Evolutionary conservation across 768 basidiomycete genomes (phyloP).

Genomic region (Mycena amicta): DNA sequence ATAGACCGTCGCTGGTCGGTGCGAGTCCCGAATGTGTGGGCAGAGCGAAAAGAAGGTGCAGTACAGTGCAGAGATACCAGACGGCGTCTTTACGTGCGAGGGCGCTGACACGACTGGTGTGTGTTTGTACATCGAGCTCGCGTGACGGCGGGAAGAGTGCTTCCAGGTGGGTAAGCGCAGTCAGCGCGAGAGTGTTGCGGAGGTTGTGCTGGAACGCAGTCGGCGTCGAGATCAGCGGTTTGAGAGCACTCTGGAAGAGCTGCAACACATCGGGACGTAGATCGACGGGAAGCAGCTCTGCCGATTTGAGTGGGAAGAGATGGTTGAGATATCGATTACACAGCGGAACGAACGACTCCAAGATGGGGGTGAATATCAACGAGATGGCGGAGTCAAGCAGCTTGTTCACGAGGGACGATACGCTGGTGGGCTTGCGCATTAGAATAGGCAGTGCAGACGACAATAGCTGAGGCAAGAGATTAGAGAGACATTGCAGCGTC

Average conservation of each 20-base stretch:
- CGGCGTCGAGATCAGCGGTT: slow-evolving; percentile 14
- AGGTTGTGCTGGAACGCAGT: slow-evolving; percentile 23
- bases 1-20: too few relatives aligned
- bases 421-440: slow-evolving; percentile 22
- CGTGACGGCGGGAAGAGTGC: slow-evolving; percentile 27
- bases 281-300: slow-evolving; percentile 22
- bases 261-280: slow-evolving; percentile 31
- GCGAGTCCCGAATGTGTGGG: background rate
- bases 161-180: slow-evolving; percentile 42
- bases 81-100: slow-evolving; percentile 51
- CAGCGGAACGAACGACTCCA: slow-evolving; percentile 16
- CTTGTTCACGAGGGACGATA: slow-evolving; percentile 19
- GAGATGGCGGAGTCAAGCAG: slow-evolving; percentile 19
- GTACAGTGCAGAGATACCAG: slow-evolving; percentile 54
- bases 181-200: slow-evolving; percentile 37
- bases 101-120: slow-evolving; percentile 34
- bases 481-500: slow-evolving; percentile 9
- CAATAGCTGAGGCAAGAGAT: slow-evolving; percentile 7
- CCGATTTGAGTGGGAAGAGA: slow-evolving; percentile 11
- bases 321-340: slow-evolving; percentile 10
- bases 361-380: slow-evolving; percentile 18
- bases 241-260: slow-evolving; percentile 29
- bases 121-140: background rate
- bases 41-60: slow-evolving; percentile 38
- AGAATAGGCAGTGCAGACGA: slow-evolving; percentile 11